Base-by-base conservation (phyloP, 441 rosid genomes). In the Brassica hybrid region DNA sequence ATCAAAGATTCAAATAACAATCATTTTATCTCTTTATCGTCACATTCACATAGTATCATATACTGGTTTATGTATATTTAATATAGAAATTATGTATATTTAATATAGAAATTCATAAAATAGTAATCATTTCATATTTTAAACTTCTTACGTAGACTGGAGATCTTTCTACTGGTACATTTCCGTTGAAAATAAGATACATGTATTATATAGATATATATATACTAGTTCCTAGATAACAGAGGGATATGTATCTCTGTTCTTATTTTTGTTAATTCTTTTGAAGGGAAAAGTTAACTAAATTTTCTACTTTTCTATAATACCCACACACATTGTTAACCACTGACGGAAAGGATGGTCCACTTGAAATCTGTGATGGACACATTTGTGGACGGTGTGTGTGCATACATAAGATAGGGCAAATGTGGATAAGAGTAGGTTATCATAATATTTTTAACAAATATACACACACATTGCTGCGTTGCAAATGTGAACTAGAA, bases 381-480 rank as follows among this genome's bases (percentile, higher is more conserved):
- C 27, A 57, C 72, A 65, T 71, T 43, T 71, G 80, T 77, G 80
- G 80, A 65, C 72, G 2, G 60, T 56, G 66, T 13, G 48, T 52
- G 36, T 63, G 1, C 27, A 56, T 23, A 2, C 27, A 56, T 23
- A 56, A 25, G 30, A 27, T 77, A 57, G n/a, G 25, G 60, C 60
- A 65, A 21, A 21, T 57, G 16, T 65, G 38, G 72, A 77, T 71
- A 71, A 71, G 76, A 56, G n/a, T 21, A 36, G 11, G 43, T 36
- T 36, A 36, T 36, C 43, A 36, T 36, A 36, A 36, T 36, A 36
- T 8, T 36, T 36, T 36, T 36, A 36, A 36, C 43, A 36, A 36
- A 36, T 36, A 36, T 2, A 36, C 2, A 7, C 13, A 45, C 13
- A 45, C 52, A 45, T 45, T 45, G 52, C 14, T 45, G 52, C 6